phyloP scores from a whole-genome alignment of 2,329 filamentous ascomycete genomes.

The Stemphylium beticola region DNA sequence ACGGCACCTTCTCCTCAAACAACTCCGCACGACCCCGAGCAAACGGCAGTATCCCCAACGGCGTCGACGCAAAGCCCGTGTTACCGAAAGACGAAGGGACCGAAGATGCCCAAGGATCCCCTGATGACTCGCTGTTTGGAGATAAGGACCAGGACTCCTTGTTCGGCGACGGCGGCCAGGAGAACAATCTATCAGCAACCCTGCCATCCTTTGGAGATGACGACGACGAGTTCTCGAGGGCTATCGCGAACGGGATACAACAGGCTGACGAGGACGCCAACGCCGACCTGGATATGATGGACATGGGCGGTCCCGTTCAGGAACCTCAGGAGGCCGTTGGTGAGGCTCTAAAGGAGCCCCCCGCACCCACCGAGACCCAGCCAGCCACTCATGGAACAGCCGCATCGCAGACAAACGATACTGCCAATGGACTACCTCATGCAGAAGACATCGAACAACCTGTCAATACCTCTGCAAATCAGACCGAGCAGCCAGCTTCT shows the following conservation, averaged over 20 bases:
- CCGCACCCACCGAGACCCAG: constrained; percentile 22
- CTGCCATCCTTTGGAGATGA: constrained; percentile 70
- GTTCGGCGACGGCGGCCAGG: constrained; percentile 77
- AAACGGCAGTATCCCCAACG: constrained; percentile 60
- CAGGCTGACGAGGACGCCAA: constrained; percentile 52
- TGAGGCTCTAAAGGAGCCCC: constrained; percentile 29
- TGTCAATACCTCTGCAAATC: constrained; percentile 28
- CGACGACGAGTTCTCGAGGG: constrained; percentile 80
- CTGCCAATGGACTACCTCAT: constrained; percentile 59
- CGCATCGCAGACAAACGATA: constrained; percentile 23
- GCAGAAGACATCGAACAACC: constrained; percentile 53
- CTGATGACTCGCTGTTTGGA: constrained; percentile 82
- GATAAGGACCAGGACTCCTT: constrained; percentile 76
- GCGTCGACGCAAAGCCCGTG: constrained; percentile 35
- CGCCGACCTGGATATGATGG: constrained; percentile 54
- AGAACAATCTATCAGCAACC: constrained; percentile 52
- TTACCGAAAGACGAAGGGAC: constrained; percentile 47
- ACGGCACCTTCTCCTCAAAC: constrained; percentile 78
- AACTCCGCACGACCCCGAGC: constrained; percentile 65
- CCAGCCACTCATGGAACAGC: constrained; percentile 26
- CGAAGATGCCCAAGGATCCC: constrained; percentile 67
- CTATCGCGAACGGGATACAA: constrained; percentile 65
- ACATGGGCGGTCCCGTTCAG: constrained; percentile 53
- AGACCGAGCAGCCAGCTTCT: constrained; percentile 54
- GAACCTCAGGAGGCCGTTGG: constrained; percentile 37